Base-by-base conservation (phyloP, 495 filamentous ascomycete species). In the Neurospora sp. region DNA sequence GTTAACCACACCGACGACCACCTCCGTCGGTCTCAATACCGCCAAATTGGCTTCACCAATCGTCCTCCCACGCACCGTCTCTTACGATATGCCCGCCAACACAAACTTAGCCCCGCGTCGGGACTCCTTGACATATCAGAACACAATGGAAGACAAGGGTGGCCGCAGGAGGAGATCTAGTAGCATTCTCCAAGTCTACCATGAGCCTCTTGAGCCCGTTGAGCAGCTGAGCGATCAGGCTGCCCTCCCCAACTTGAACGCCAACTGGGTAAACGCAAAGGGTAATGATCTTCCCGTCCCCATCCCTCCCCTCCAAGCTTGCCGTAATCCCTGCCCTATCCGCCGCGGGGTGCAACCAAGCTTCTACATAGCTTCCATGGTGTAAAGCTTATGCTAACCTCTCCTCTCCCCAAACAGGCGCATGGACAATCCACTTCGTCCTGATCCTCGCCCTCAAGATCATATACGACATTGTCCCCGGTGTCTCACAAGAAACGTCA, bases 181-280 rank as follows among this genome's bases (percentile, higher is more conserved):
- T 85, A 97, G 94, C 82, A 87, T 98, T 81, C 91, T 97, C 81
- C 84, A 86, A 79, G 83, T 88, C 76, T 98, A 98, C 83, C 93
- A 94, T 78, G 95, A 98, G 81, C 95, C 95, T 44, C 87, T 89
- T 70, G 95, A 98, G 84, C 94, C 93, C 72, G 88, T 97, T 82
- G 95, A 98, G 85, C 95, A 97, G 79, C 90, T 94, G 81, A 97
- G 92, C 76, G 96, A 99, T 82, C 96, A 99, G 87, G 90, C 93
- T 38, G 93, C 93, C 14, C 83, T 98, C 74, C 96, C 96, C 40
- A 99, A 99, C 78, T 82, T 98, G 80, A 99, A 99, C 85, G 93
- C 96, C 75, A 91, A 97, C 83, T 99, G 96, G 96, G 96, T 98
- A 75, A 97, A 99, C 83, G 93, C 93, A 74, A 99, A 99, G 87